These are phyloP conservation scores for Wickerhamomyces hampshirensis DNA, from an alignment of 805 yeast genomes.

Conservation along the genomic window DNA sequence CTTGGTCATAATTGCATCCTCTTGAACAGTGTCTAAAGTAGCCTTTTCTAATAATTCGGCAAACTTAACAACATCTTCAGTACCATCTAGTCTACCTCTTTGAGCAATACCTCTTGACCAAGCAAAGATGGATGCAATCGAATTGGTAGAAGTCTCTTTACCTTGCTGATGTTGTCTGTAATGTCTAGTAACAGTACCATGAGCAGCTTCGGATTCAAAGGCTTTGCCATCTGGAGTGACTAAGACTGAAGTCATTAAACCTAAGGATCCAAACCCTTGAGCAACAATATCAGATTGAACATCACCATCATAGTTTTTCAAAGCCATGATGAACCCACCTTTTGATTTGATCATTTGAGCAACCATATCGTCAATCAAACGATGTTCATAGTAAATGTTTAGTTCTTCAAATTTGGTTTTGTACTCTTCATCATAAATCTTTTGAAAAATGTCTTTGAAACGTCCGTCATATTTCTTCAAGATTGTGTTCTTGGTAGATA, in stretches of 20 bases:
- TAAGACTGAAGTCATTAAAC: slow-evolving; percentile 78
- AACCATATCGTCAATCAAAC: slow-evolving; percentile 84
- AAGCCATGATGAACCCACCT: slow-evolving; percentile 77
- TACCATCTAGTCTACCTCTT: slow-evolving; percentile 72
- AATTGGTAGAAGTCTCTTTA: slow-evolving; percentile 78
- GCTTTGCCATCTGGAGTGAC: slow-evolving; percentile 84
- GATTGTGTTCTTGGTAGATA: slow-evolving; percentile 77
- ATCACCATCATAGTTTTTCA: slow-evolving; percentile 84
- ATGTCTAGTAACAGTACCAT: slow-evolving; percentile 85
- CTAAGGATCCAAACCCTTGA: slow-evolving; percentile 81
- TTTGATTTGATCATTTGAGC: slow-evolving; percentile 84
- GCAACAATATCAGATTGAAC: slow-evolving; percentile 84
- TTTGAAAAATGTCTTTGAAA: slow-evolving; percentile 76
- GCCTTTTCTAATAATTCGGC: slow-evolving; percentile 62
- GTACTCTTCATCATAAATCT: slow-evolving; percentile 55
- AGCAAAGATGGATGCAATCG: slow-evolving; percentile 81
- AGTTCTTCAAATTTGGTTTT: slow-evolving; percentile 50
- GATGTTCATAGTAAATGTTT: slow-evolving; percentile 72
- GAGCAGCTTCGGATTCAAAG: slow-evolving; percentile 85
- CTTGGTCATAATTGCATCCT: slow-evolving; percentile 76
- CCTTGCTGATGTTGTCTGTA: slow-evolving; percentile 79
- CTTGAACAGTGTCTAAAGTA: slow-evolving; percentile 67
- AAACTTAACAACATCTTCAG: slow-evolving; percentile 66
- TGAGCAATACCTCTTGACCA: slow-evolving; percentile 83
- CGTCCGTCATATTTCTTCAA: slow-evolving; percentile 79